phyloP scores from a whole-genome alignment of 768 basidiomycete genomes.

The Serendipita vermifera region DNA sequence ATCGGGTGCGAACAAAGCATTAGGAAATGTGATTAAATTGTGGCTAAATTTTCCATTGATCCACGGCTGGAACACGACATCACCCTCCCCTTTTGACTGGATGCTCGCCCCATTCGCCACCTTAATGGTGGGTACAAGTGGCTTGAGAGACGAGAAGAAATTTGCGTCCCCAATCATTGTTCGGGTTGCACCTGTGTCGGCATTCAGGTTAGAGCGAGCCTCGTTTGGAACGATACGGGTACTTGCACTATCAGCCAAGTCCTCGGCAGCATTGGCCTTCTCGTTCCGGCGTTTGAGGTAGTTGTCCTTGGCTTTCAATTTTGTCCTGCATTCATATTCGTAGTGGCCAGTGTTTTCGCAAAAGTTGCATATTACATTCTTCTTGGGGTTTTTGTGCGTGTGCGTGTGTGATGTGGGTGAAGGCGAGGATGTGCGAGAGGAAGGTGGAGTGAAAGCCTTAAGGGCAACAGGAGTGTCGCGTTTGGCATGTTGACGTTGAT shows the following conservation, averaged over 20 bases:
- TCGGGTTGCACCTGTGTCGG: conserved; percentile 4
- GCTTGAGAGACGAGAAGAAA: not conserved
- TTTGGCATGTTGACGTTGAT: too few relatives aligned
- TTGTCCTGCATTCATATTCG: not conserved
- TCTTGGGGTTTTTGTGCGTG: not conserved
- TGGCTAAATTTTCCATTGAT: not conserved
- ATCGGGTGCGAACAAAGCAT: conserved; percentile 9
- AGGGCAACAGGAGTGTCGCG: not conserved
- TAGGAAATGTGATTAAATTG: conserved; percentile 4
- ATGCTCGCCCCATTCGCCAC: not conserved
- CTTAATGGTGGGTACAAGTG: not conserved
- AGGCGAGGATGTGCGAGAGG: too few relatives aligned
- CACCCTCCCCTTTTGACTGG: not conserved
- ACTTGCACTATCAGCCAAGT: not conserved
- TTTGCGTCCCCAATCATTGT: conserved; percentile 6
- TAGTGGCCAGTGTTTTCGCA: not conserved
- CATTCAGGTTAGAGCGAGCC: conserved; percentile 7
- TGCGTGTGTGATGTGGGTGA: not conserved
- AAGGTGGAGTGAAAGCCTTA: not conserved
- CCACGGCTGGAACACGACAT: conserved; percentile 8
- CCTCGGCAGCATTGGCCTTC: not conserved
- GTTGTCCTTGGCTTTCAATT: too few relatives aligned
- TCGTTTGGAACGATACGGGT: not conserved
- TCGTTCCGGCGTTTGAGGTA: too few relatives aligned
- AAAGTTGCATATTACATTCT: not conserved